Evolutionary conservation across 805 yeast genomes (phyloP), one percentile per base, ranked within the genome.

Genomic region (Kazachstania psychrophila): DNA sequence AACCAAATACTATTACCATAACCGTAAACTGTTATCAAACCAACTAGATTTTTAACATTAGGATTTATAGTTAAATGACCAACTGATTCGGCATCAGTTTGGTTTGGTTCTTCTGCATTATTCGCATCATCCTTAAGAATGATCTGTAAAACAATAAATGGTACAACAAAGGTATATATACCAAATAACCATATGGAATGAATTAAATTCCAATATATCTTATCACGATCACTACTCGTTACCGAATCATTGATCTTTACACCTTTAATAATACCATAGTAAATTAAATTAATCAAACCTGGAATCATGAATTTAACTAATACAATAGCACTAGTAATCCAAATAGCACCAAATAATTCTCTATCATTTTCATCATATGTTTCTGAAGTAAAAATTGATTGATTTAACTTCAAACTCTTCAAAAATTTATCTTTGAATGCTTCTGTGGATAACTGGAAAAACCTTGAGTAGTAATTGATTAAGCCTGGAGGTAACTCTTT

Each of bases 301-400:
- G 81, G 38, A 9, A 28, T 30, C 10, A 86, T 77, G 60, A 87
- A 87, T 55, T 84, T 66, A 23, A 79, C 64, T 45, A 83, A 74
- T 1, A 84, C 75, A 34, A 85, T 73, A 0, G 95, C 80, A 0
- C 87, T 86, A 10, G 89, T 82, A 30, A 88, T 77, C 97, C 97
- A 88, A 14, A 86, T 65, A 6, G 94, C 81, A 0, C 96, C 96
- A 56, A 86, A 89, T 36, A 88, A 61, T 51, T 88, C 97, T 3
- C 41, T 38, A 5, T 39, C 79, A 65, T 27, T 67, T 31, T 37
- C 42, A 16, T 32, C 22, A 16, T 23, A 25, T 14, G 12, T 46
- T 43, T 60, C 67, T 23, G 57, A 65, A 6, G 49, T 52, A 13
- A 49, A 50, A 28, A 69, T 32, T 10, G 33, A 22, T 7, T 30